Evolutionary conservation across 768 basidiomycete genomes (phyloP).

Genomic region (Lepiota venenata): DNA sequence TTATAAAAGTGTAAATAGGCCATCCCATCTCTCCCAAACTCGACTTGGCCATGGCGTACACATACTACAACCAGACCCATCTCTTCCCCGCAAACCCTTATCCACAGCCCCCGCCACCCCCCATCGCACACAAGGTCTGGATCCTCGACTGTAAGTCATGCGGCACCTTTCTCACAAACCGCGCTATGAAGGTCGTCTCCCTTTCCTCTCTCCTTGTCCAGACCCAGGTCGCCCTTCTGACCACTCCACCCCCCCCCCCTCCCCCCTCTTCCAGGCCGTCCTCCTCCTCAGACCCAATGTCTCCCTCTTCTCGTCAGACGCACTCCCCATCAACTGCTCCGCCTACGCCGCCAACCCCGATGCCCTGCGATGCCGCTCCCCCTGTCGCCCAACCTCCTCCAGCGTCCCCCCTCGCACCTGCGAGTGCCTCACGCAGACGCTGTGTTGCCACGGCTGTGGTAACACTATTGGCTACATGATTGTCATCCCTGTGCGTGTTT

Average conservation of each 20-base stretch:
- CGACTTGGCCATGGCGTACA: conserved; percentile 25
- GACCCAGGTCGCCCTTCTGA: background rate
- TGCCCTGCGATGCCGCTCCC: conserved; percentile 31
- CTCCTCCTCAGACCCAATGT: conserved; percentile 79
- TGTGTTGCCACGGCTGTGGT: conserved; percentile 82
- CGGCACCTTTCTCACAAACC: conserved; percentile 71
- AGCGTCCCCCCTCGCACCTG: conserved; percentile 54
- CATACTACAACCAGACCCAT: conserved; percentile 24
- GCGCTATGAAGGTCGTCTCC: conserved; percentile 72
- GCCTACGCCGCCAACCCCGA: conserved; percentile 51
- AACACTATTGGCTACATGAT: conserved; percentile 76
- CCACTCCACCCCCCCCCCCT: too few species aligned
- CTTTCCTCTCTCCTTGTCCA: background rate
- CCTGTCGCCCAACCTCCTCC: conserved; percentile 32
- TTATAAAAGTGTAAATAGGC: conserved; percentile 3
- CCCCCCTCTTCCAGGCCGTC: conserved; percentile 54
- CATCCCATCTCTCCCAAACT: conserved; percentile 11
- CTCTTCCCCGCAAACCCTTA: conserved; percentile 40
- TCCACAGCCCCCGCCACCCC: conserved; percentile 36
- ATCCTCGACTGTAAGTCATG: conserved; percentile 77
- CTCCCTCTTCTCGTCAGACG: conserved; percentile 81
- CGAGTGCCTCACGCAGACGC: conserved; percentile 79
- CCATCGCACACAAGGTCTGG: conserved; percentile 71
- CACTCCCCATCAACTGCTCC: conserved; percentile 74
- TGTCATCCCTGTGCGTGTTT: conserved; percentile 53